These are phyloP conservation scores for Angomonas ambiguus DNA, from an alignment of 208 protist genomes.

Conservation along the genomic window DNA sequence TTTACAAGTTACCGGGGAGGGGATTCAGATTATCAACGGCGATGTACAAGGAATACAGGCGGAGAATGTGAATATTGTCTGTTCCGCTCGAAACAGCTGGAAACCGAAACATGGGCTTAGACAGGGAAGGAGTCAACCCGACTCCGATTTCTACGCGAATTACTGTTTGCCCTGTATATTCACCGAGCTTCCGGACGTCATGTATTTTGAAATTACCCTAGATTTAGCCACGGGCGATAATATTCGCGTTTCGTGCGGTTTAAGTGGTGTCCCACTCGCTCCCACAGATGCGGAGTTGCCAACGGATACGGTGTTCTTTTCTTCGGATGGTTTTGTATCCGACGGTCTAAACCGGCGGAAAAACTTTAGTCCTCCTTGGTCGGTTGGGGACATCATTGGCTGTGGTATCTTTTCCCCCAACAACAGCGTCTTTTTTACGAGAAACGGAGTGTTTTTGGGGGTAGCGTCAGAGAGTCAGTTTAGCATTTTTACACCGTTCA, in stretches of 20 bases:
- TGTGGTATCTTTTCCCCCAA: slow-evolving; percentile 74
- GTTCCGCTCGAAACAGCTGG: slow-evolving; percentile 78
- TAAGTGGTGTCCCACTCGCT: slow-evolving; percentile 46
- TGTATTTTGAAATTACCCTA: slow-evolving; percentile 82
- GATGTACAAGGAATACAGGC: slow-evolving; percentile 81
- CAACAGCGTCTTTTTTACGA: slow-evolving; percentile 85
- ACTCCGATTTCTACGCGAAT: slow-evolving; percentile 62
- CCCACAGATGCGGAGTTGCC: slow-evolving; percentile 30
- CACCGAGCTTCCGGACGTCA: slow-evolving; percentile 68
- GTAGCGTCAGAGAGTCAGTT: slow-evolving; percentile 50
- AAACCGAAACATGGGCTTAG: slow-evolving; percentile 17
- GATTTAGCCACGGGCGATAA: slow-evolving; percentile 52
- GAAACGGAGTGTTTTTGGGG: slow-evolving; percentile 82
- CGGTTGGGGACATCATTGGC: slow-evolving; percentile 76
- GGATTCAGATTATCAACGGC: slow-evolving; percentile 65
- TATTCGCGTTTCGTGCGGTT: slow-evolving; percentile 46
- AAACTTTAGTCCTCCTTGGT: slow-evolving; percentile 52
- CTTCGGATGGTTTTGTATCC: slow-evolving; percentile 47
- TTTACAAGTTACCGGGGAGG: slow-evolving; percentile 60
- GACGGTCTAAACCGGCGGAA: slow-evolving; percentile 15
- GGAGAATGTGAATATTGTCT: slow-evolving; percentile 62
- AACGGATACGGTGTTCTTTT: slow-evolving; percentile 42
- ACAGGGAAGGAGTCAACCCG: slow-evolving; percentile 5
- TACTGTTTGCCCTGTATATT: slow-evolving; percentile 65
- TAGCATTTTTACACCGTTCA: slow-evolving; percentile 55